Conservation (phyloP, 805 yeast species). For the Yamadazyma nakazawae region DNA sequence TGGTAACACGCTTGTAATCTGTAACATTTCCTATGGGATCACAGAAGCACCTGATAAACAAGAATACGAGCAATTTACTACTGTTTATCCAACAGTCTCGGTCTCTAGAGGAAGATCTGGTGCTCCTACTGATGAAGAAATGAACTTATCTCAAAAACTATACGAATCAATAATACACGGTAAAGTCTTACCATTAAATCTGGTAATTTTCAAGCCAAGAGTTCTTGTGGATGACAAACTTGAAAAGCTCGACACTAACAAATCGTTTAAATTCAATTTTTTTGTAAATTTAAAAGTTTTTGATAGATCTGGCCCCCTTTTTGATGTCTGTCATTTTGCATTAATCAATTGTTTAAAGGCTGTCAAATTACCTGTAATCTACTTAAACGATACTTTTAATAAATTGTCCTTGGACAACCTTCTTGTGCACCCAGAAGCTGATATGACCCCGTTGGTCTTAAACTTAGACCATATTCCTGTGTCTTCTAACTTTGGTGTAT, state of each 20-base stretch:
- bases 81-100: conserved; percentile 72
- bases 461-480: conserved; percentile 2
- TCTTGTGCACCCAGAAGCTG: conserved; percentile 1
- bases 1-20: conserved; percentile 13
- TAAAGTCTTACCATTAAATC: conserved; percentile 43
- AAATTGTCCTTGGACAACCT: conserved; percentile 7
- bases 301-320: conserved; percentile 76
- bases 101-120: conserved; percentile 72
- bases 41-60: conserved; percentile 4
- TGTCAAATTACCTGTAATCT: conserved; percentile 64
- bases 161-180: conserved; percentile 60
- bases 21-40: conserved; percentile 10
- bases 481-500: conserved; percentile 15
- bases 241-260: conserved; percentile 3
- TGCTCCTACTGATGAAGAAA: conserved; percentile 84
- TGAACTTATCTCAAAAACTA: conserved; percentile 63
- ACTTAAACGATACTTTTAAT: conserved; percentile 16
- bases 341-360: conserved; percentile 58
- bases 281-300: conserved; percentile 74
- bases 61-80: conserved; percentile 19
- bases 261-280: conserved; percentile 45
- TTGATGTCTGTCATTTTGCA: conserved; percentile 72
- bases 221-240: conserved; percentile 16
- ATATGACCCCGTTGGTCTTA: conserved; percentile 6
- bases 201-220: conserved; percentile 24